Evolutionary conservation across 2,329 filamentous ascomycete species (phyloP), one percentile per base, ranked within the genome.

Genomic region (Neonectria hederae): DNA sequence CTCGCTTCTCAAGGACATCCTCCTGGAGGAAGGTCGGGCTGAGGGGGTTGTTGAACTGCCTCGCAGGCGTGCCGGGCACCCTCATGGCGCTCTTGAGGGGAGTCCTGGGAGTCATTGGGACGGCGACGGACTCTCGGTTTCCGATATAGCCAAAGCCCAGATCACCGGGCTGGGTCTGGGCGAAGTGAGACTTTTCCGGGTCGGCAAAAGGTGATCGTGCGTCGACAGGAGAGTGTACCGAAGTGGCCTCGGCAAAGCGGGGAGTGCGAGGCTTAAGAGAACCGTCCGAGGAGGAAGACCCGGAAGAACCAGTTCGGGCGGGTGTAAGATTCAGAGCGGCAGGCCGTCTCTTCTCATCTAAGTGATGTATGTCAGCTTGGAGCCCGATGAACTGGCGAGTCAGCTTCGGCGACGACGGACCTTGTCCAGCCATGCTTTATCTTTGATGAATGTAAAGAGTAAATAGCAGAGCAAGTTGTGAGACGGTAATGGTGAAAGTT

Each of bases 21-120:
- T 97, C 95, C 81, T 98, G 92, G 55, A 87, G 86, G 78, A 97
- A 98, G 0, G 94, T 97, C 43, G 95, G 94, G 80, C 94, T 97
- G 69, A 97, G 82, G 21, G 92, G 92, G 78, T 95, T 96, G 69
- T 85, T 83, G 57, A 94, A 81, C n/a, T 30, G 48, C 73, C 90
- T 87, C 28, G 87, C 92, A 5, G 92, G 90, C 2, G 93, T 95
- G 21, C 94, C 93, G 5, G 95, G 94, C 19, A 92, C 90, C 82
- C 88, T 97, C 84, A 97, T 86, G 58, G 94, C 94, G 79, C 93
- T 97, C 85, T 96, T 97, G 72, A 97, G 86, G 7, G 93, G 93
- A 21, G 92, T 91, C 72, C 86, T 90, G 57, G 93, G 92, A 40
- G 90, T 87, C 83, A 87, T 87, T 64, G 86, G 90, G 76, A 87